Percentiles rank a stretch among this genome's conserved stretches.
phyloP scores from a whole-genome alignment of 805 yeast genomes.

The Cephaloascus fragrans region DNA sequence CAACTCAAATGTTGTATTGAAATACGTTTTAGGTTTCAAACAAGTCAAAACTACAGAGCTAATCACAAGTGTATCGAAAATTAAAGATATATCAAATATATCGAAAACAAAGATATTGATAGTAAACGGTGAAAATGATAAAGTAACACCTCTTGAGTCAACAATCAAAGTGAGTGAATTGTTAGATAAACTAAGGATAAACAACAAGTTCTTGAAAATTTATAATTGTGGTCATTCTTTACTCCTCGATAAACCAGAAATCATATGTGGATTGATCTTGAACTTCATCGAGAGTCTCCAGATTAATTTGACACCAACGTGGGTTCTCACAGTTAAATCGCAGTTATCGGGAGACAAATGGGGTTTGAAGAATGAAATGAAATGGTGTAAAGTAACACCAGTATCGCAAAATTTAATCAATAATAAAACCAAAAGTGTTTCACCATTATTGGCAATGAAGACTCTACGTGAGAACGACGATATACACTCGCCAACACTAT shows the following conservation, averaged over 20 bases:
- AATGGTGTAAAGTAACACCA: slow-evolving; percentile 52
- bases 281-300: slow-evolving; percentile 46
- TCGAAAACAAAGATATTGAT: slow-evolving; percentile 38
- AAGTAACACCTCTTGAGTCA: slow-evolving; percentile 37
- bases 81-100: slow-evolving; percentile 15
- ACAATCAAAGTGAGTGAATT: slow-evolving; percentile 19
- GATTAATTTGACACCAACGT: slow-evolving; percentile 51
- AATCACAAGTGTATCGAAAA: slow-evolving; percentile 21
- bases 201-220: slow-evolving; percentile 12
- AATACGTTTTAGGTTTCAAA: slow-evolving; percentile 41
- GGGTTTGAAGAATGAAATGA: slow-evolving; percentile 68
- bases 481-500: slow-evolving; percentile 43
- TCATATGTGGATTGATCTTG: slow-evolving; percentile 49
- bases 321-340: slow-evolving; percentile 61
- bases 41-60: slow-evolving; percentile 35
- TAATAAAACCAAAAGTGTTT: slow-evolving; percentile 16
- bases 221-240: slow-evolving; percentile 56
- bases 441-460: slow-evolving; percentile 63
- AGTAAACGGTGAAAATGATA: slow-evolving; percentile 50
- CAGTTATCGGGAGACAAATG: slow-evolving; percentile 62
- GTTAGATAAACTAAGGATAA: slow-evolving; percentile 6
- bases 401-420: slow-evolving; percentile 34
- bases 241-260: slow-evolving; percentile 53
- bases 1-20: slow-evolving; percentile 40
- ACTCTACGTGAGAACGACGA: slow-evolving; percentile 58